Percentiles rank a stretch among this genome's conserved stretches.
Conservation (phyloP, 495 filamentous ascomycete species). For the Talaromyces thailandensis region DNA sequence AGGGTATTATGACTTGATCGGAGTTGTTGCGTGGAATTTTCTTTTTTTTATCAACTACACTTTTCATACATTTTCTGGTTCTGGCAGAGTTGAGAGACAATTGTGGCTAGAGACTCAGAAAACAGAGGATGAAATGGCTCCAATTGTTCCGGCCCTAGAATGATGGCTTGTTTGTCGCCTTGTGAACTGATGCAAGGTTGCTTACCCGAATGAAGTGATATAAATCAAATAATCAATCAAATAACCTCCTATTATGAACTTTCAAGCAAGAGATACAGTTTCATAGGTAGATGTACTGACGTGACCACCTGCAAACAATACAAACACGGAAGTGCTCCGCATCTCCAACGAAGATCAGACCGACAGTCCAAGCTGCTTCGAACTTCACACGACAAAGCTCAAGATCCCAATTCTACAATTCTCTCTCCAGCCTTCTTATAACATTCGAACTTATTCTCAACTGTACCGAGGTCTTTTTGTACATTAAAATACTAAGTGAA, state of each 20-base stretch:
- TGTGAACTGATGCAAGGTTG: not conserved
- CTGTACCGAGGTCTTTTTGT: not conserved
- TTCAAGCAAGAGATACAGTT: not conserved
- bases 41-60: not conserved
- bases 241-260: too few relatives aligned
- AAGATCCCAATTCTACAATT: not conserved
- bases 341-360: not conserved
- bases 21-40: slow-evolving; percentile 2
- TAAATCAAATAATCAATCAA: not conserved
- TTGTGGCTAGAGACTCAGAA: not conserved
- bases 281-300: not conserved
- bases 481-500: not conserved
- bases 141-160: not conserved
- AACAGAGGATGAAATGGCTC: not conserved
- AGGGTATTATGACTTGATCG: not conserved
- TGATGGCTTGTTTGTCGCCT: not conserved
- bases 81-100: not conserved
- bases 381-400: not conserved
- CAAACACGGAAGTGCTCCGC: slow-evolving; percentile 1
- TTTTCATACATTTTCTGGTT: not conserved
- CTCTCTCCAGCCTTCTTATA: not conserved
- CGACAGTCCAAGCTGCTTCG: not conserved
- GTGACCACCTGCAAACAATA: not conserved
- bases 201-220: not conserved
- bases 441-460: not conserved